A percentile compares a stretch with the other conserved stretches of the same genome.
Conservation (phyloP, 2,329 filamentous ascomycete genomes). For the Penicillium sp. region DNA sequence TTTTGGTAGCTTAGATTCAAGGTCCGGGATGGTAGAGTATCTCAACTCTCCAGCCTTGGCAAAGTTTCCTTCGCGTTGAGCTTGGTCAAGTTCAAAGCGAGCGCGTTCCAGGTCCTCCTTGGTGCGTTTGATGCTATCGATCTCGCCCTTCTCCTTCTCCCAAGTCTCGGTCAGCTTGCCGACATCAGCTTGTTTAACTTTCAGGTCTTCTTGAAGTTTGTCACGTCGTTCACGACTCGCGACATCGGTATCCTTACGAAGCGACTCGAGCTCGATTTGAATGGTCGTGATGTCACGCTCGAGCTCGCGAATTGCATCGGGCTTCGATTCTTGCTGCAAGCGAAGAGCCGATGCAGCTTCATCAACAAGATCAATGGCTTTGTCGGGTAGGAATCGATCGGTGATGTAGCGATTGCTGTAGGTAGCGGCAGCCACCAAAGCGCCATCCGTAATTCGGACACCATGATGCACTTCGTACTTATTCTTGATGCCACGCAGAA, state of each 20-base stretch:
- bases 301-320: constrained; percentile 85
- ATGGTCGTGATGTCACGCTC: constrained; percentile 97
- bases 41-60: constrained; percentile 84
- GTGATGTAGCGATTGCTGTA: constrained; percentile 96
- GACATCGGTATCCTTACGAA: constrained; percentile 90
- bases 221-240: constrained; percentile 82
- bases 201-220: constrained; percentile 74
- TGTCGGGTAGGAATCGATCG: constrained; percentile 91
- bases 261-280: constrained; percentile 90
- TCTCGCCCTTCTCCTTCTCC: constrained; percentile 83
- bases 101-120: constrained; percentile 88
- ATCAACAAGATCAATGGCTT: constrained; percentile 94
- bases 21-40: constrained; percentile 77
- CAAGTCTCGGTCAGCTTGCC: constrained; percentile 73
- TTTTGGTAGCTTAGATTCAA: constrained; percentile 75
- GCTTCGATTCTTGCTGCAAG: constrained; percentile 93
- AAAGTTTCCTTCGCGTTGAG: constrained; percentile 84
- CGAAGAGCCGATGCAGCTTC: constrained; percentile 88
- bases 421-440: constrained; percentile 84
- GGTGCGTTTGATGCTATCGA: constrained; percentile 78
- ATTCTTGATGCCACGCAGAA: constrained; percentile 93
- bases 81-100: constrained; percentile 77
- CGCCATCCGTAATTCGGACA: constrained; percentile 87
- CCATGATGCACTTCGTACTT: constrained; percentile 97
- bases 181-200: constrained; percentile 71